A percentile compares a stretch with the other conserved stretches of the same genome.
Conservation (phyloP, 495 filamentous ascomycete species). For the Cercophora sp. region DNA sequence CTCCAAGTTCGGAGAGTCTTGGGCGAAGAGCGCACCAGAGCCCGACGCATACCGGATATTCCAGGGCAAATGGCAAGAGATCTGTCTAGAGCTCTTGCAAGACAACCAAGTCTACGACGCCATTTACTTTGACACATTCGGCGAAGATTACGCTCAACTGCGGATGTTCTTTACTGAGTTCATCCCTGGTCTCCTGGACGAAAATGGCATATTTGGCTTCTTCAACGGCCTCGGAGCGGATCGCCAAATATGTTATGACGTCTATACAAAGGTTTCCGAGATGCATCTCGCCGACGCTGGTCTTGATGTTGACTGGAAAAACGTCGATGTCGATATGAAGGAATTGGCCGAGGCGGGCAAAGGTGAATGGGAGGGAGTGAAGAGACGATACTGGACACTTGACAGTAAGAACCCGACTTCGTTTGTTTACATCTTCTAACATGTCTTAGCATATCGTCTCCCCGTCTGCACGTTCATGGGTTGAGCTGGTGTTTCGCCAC, state of each 20-base stretch:
- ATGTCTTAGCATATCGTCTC: slow-evolving; percentile 41
- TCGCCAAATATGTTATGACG: slow-evolving; percentile 87
- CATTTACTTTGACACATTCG: slow-evolving; percentile 98
- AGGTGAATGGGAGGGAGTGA: slow-evolving; percentile 79
- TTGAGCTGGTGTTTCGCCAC: too few relatives aligned
- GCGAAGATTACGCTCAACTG: slow-evolving; percentile 83
- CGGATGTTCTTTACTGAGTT: slow-evolving; percentile 84
- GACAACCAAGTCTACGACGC: slow-evolving; percentile 74
- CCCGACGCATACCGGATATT: slow-evolving; percentile 44
- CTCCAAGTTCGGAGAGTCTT: slow-evolving; percentile 42
- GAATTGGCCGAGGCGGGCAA: slow-evolving; percentile 46
- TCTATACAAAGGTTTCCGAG: slow-evolving; percentile 89
- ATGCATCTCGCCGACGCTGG: slow-evolving; percentile 90
- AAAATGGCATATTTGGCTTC: slow-evolving; percentile 76
- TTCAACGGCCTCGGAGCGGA: slow-evolving; percentile 96
- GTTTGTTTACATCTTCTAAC: slow-evolving; percentile 14
- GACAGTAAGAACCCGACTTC: slow-evolving; percentile 47
- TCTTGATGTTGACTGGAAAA: slow-evolving; percentile 82
- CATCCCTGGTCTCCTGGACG: slow-evolving; percentile 72
- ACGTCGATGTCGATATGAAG: slow-evolving; percentile 64
- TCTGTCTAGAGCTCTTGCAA: slow-evolving; percentile 67
- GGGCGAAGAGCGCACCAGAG: slow-evolving; percentile 38
- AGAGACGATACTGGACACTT: slow-evolving; percentile 82
- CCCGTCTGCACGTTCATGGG: slow-evolving; percentile 58
- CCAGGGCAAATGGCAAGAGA: slow-evolving; percentile 76